These are phyloP conservation scores for Pinus tabuliformis DNA, from an alignment of 75 land plant genomes.

Conservation along the genomic window DNA sequence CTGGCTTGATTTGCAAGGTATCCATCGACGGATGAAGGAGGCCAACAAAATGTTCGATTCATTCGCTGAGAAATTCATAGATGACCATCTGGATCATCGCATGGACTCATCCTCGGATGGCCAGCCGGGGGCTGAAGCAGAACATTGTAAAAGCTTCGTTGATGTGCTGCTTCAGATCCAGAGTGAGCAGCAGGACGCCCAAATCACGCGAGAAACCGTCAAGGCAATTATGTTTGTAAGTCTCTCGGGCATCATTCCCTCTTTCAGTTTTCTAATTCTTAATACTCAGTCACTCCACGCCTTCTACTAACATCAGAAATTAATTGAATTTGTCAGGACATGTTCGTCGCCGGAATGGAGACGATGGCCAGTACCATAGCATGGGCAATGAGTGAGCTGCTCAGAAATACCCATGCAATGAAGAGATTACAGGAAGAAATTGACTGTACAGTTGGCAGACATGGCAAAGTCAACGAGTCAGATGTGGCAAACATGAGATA, in stretches of 20 bases:
- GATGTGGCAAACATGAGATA: not conserved
- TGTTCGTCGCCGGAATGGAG: not conserved
- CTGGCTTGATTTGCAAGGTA: not conserved
- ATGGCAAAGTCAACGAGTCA: not conserved
- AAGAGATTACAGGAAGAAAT: constrained; percentile 5
- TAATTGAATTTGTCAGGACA: not conserved
- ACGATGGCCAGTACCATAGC: not conserved
- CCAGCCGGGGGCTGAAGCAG: too few species aligned
- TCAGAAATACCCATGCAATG: not conserved
- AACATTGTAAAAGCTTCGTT: constrained; percentile 34
- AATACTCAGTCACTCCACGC: too few species aligned
- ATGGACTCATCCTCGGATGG: too few species aligned
- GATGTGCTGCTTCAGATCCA: constrained; percentile 38
- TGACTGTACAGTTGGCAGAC: not conserved
- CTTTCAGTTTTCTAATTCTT: too few species aligned
- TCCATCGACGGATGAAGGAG: not conserved
- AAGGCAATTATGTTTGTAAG: not conserved
- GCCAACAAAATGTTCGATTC: not conserved
- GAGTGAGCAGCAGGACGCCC: not conserved
- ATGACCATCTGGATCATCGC: not conserved
- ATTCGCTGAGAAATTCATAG: not conserved
- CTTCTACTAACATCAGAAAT: too few species aligned
- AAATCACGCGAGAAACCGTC: not conserved
- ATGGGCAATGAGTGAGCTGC: not conserved
- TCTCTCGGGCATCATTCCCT: not conserved